Conservation (phyloP, 352 stramenopile genomes). For the Pythium plurisporium region DNA sequence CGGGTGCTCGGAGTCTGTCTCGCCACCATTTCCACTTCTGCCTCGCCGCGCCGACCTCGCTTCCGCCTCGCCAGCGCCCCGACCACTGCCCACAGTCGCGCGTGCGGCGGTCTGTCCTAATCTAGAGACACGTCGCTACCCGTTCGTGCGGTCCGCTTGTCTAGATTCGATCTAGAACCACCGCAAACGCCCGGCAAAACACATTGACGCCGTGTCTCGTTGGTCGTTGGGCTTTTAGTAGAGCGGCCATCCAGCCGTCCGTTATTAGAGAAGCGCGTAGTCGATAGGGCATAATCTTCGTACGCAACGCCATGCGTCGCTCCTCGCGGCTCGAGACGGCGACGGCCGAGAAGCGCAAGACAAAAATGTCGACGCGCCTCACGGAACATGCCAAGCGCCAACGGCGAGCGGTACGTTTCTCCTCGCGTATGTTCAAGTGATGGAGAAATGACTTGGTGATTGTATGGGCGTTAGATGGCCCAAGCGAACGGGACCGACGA, state of each 20-base stretch:
- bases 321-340: constrained; percentile 54
- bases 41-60: constrained; percentile 8
- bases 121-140: constrained; percentile 8
- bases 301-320: constrained; percentile 46
- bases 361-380: constrained; percentile 64
- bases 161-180: constrained; percentile 11
- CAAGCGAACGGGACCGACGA: neutral
- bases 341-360: constrained; percentile 35
- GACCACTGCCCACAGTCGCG: neutral
- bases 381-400: constrained; percentile 26
- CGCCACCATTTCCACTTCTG: constrained; percentile 17
- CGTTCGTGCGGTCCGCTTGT: neutral
- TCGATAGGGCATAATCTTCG: neutral
- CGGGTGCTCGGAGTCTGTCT: neutral
- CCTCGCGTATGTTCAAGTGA: no score
- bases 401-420: constrained; percentile 22
- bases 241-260: no score
- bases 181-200: neutral
- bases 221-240: no score
- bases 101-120: neutral
- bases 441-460: neutral
- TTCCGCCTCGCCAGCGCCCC: neutral
- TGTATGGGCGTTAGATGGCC: constrained; percentile 15
- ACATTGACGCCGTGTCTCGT: no score
- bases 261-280: neutral